Percentiles rank a stretch among this genome's conserved stretches.
phyloP scores from a whole-genome alignment of 768 basidiomycete species.

The Serendipita sp. region DNA sequence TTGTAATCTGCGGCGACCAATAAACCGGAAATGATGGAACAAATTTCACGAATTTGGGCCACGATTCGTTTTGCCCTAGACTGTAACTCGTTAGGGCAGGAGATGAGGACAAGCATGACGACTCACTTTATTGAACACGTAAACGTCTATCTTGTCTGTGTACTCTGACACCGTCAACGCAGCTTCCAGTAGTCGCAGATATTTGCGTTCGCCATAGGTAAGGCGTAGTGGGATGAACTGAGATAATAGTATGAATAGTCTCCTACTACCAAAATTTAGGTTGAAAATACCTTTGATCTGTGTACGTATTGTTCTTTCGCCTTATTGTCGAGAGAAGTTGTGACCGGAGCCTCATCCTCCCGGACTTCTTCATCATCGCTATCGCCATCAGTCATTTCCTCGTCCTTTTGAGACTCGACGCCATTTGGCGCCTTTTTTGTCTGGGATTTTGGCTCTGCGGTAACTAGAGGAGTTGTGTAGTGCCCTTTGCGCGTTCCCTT shows the following conservation, averaged over 20 bases:
- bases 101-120: slow-evolving; percentile 13
- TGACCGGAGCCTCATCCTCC: background rate
- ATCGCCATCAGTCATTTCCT: slow-evolving; percentile 29
- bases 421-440: slow-evolving; percentile 13
- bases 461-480: slow-evolving; percentile 29
- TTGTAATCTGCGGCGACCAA: slow-evolving; percentile 75
- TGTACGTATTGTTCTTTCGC: slow-evolving; percentile 21
- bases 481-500: slow-evolving; percentile 65
- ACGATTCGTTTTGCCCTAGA: slow-evolving; percentile 81
- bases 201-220: slow-evolving; percentile 61
- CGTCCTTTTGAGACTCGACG: slow-evolving; percentile 18
- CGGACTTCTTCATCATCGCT: slow-evolving; percentile 24
- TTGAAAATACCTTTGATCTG: slow-evolving; percentile 42
- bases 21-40: slow-evolving; percentile 73
- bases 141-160: slow-evolving; percentile 72
- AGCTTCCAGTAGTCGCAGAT: slow-evolving; percentile 68
- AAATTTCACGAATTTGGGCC: slow-evolving; percentile 70
- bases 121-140: slow-evolving; percentile 2
- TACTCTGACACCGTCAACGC: slow-evolving; percentile 75
- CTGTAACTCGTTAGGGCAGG: slow-evolving; percentile 36
- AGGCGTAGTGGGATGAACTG: slow-evolving; percentile 70
- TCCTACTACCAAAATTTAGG: slow-evolving; percentile 61
- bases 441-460: slow-evolving; percentile 6
- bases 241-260: slow-evolving; percentile 35
- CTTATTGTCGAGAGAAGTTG: slow-evolving; percentile 15